Evolutionary conservation across 352 stramenopile genomes (phyloP).

Genomic region (Phytophthora cajani): DNA sequence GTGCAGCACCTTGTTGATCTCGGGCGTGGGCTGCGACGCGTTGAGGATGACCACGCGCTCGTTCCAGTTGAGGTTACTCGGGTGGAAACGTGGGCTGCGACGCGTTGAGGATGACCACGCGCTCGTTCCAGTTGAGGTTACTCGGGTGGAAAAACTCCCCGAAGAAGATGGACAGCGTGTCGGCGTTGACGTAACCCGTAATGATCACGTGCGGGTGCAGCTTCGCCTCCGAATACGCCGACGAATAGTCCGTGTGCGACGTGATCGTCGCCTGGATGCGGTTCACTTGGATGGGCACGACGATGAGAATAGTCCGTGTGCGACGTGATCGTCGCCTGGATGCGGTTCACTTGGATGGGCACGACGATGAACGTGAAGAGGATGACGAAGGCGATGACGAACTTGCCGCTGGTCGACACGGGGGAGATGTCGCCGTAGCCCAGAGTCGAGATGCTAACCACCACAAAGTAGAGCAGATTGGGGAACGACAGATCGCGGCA

Average conservation of each 20-base stretch:
- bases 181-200: slow-evolving; percentile 72
- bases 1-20: slow-evolving; percentile 85
- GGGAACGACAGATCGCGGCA: slow-evolving; percentile 75
- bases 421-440: slow-evolving; percentile 85
- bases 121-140: slow-evolving; percentile 87
- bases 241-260: slow-evolving; percentile 84
- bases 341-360: slow-evolving; percentile 78
- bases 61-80: slow-evolving; percentile 88
- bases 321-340: slow-evolving; percentile 79
- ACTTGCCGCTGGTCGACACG: slow-evolving; percentile 68
- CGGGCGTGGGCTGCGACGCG: slow-evolving; percentile 54
- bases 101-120: slow-evolving; percentile 80
- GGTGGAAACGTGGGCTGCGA: slow-evolving; percentile 57
- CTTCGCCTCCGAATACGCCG: slow-evolving; percentile 73
- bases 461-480: slow-evolving; percentile 83
- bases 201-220: slow-evolving; percentile 80
- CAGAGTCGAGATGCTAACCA: slow-evolving; percentile 88
- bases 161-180: slow-evolving; percentile 77
- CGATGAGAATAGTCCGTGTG: slow-evolving; percentile 85
- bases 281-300: slow-evolving; percentile 83
- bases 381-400: slow-evolving; percentile 84
- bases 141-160: slow-evolving; percentile 85
- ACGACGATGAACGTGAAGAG: slow-evolving; percentile 86
- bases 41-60: slow-evolving; percentile 84
- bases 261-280: slow-evolving; percentile 78